These are phyloP conservation scores for Takashimella tepidaria DNA, from an alignment of 1,284 basidiomycete species.

Conservation along the genomic window DNA sequence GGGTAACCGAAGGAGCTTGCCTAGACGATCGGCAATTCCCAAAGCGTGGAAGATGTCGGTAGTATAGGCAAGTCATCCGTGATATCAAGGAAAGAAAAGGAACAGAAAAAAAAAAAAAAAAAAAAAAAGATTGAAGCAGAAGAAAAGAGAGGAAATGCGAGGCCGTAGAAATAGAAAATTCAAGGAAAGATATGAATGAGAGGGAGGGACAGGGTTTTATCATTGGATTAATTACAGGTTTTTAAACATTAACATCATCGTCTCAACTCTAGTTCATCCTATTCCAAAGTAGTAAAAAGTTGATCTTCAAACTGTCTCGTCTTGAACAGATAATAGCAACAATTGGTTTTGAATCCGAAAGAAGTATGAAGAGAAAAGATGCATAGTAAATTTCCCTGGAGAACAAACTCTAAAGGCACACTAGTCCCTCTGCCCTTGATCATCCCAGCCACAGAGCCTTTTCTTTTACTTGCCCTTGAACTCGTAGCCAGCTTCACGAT, in stretches of 20 bases:
- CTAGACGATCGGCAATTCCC: background rate
- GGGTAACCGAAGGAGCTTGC: background rate
- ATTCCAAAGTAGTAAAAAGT: no score
- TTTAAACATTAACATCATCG: background rate
- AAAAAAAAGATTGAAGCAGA: background rate
- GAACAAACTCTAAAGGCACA: background rate
- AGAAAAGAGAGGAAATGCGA: background rate
- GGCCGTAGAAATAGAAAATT: no score
- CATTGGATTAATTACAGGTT: background rate
- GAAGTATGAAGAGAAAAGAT: background rate
- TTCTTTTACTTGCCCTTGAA: conserved; percentile 47
- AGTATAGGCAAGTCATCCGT: background rate
- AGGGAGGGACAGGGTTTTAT: background rate
- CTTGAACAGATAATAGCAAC: no score
- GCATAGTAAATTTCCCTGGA: background rate
- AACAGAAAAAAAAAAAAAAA: no score
- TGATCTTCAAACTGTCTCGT: no score
- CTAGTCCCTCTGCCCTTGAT: background rate
- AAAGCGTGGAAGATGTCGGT: background rate
- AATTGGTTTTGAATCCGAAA: no score
- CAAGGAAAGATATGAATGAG: no score
- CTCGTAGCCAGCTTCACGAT: conserved; percentile 66
- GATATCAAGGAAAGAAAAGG: background rate
- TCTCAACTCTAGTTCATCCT: no score
- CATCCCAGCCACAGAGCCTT: background rate